Evolutionary conservation across 2,329 filamentous ascomycete genomes (phyloP), one percentile per base, ranked within the genome.

Genomic region (Phaeosphaeria sp.): DNA sequence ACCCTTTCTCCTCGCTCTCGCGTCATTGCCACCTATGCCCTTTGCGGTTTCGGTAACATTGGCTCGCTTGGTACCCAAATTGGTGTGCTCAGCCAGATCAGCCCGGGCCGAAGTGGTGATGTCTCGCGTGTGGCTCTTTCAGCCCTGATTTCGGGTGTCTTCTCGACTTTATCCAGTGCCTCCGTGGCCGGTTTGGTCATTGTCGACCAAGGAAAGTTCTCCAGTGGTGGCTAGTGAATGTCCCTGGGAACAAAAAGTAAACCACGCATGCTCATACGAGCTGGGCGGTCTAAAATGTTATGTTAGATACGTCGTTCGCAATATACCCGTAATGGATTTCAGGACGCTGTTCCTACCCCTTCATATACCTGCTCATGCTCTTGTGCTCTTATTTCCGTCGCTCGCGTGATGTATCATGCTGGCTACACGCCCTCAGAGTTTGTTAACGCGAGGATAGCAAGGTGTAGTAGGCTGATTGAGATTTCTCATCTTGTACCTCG

Each of bases 11-110:
- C 85, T 17, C 91, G 92, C 52, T 92, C 91, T 22, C 84, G 84
- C 46, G 84, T 96, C 64, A 96, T 96, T 71, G 91, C 90, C 46
- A 96, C 91, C 50, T 96, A 96, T 73, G 90, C 91, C 20, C 85
- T 93, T 64, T 96, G 92, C 78, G 83, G 83, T 56, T 80, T 79
- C 66, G 93, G 91, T 62, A 96, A 96, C 81, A 90, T 96, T 66
- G 90, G 90, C 53, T 94, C 91, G 27, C 85, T 96, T 48, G 92
- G 92, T 74, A 94, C 92, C 55, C 92, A 96, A 79, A 95, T 96
- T 60, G 92, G 92, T 81, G 91, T 96, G 57, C 84, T 96, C 52
- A 87, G 89, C 3, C 92, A 96, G 79, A 86, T 96, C 59, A 89
- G 91, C 0, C 92, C 92, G 0, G 82, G 83, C 3, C 87, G 92